phyloP scores from a whole-genome alignment of 2,329 filamentous ascomycete genomes.

The Xylaria sp. region DNA sequence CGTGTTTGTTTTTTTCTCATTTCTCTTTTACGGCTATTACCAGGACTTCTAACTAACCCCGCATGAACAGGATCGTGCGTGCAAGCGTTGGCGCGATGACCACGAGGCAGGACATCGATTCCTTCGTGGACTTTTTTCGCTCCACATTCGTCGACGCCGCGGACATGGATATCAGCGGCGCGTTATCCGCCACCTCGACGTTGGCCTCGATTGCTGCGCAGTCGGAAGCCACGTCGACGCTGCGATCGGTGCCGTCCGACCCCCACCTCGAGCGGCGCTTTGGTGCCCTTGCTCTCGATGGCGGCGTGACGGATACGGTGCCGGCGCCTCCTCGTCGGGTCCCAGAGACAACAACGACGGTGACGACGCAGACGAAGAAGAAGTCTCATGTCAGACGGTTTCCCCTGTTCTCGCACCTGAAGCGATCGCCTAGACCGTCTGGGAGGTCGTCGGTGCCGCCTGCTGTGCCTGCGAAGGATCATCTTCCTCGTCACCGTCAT shows the following conservation, averaged over 20 bases:
- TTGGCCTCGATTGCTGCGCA: constrained; percentile 10
- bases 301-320: background rate
- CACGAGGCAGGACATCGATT: constrained; percentile 48
- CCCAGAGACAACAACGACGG: background rate
- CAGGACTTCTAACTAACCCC: too few species aligned
- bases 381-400: constrained; percentile 12
- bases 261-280: constrained; percentile 7
- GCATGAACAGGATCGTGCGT: constrained; percentile 46
- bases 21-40: background rate
- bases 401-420: constrained; percentile 13
- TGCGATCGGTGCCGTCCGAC: constrained; percentile 16
- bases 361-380: too few species aligned
- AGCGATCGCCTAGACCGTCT: constrained; percentile 6
- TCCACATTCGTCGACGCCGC: constrained; percentile 33
- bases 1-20: background rate
- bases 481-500: too few species aligned
- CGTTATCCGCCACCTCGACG: constrained; percentile 17
- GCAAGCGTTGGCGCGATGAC: constrained; percentile 59
- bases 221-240: constrained; percentile 13
- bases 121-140: constrained; percentile 43
- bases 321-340: constrained; percentile 6
- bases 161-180: constrained; percentile 14
- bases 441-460: constrained; percentile 1
- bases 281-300: background rate
- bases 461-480: constrained; percentile 8